Percentiles rank a stretch among this genome's conserved stretches.
Conservation (phyloP, 2,329 filamentous ascomycete genomes). For the Pseudocercospora musae region DNA sequence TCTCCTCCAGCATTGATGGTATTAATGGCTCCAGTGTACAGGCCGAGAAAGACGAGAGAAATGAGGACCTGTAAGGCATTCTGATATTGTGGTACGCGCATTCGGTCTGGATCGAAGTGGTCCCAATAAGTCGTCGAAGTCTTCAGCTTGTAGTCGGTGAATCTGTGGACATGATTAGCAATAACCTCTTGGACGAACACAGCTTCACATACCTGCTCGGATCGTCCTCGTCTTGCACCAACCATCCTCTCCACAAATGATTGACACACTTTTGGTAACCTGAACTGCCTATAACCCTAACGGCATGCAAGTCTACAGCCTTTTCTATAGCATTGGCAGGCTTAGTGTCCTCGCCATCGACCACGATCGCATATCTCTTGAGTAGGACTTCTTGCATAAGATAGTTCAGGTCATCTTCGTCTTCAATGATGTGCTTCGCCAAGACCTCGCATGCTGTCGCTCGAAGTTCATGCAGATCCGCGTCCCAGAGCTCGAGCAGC, state of each 20-base stretch:
- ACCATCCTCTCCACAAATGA: slow-evolving; percentile 92
- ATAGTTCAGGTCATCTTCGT: slow-evolving; percentile 73
- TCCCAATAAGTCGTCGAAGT: slow-evolving; percentile 72
- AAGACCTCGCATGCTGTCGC: slow-evolving; percentile 86
- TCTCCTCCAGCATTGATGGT: slow-evolving; percentile 80
- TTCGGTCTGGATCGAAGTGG: slow-evolving; percentile 90
- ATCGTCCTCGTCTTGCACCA: slow-evolving; percentile 92
- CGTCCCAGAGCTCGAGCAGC: slow-evolving; percentile 82
- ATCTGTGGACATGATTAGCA: slow-evolving; percentile 46
- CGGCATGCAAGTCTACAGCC: slow-evolving; percentile 86
- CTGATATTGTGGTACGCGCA: slow-evolving; percentile 89
- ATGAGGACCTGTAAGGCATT: slow-evolving; percentile 84
- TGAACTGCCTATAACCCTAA: slow-evolving; percentile 82
- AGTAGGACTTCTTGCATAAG: slow-evolving; percentile 79
- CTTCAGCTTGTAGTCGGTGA: slow-evolving; percentile 81
- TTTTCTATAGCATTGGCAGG: slow-evolving; percentile 89
- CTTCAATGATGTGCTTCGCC: slow-evolving; percentile 82
- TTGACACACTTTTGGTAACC: slow-evolving; percentile 95
- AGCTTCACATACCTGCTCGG: slow-evolving; percentile 49
- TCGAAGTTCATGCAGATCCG: slow-evolving; percentile 74
- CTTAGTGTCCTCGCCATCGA: slow-evolving; percentile 66
- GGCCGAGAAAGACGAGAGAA: slow-evolving; percentile 73
- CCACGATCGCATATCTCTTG: slow-evolving; percentile 79
- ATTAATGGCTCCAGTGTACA: slow-evolving; percentile 92
- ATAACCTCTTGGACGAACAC: background rate